phyloP scores from a whole-genome alignment of 306 rosid genomes.

The Citrullus colocynthis region DNA sequence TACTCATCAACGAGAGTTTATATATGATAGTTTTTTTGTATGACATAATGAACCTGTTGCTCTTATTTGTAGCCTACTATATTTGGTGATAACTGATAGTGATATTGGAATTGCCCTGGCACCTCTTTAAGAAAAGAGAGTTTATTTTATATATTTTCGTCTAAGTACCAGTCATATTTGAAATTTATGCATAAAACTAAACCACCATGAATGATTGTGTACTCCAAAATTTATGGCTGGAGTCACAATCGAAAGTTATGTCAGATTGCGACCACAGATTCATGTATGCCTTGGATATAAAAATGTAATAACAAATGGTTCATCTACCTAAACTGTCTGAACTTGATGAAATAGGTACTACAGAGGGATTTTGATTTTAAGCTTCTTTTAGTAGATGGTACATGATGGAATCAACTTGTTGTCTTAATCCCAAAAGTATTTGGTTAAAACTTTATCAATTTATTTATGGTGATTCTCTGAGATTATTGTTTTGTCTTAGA shows the following conservation, averaged over 20 bases:
- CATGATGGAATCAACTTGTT: not conserved
- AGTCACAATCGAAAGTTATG: not conserved
- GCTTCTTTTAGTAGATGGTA: not conserved
- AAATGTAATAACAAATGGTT: not conserved
- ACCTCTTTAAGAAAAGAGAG: not conserved
- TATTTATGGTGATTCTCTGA: not conserved
- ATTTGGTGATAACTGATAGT: not conserved
- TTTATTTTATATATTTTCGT: not conserved
- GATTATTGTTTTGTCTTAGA: not conserved
- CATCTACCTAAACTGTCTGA: not conserved
- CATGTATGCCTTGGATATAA: not conserved
- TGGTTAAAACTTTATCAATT: not conserved
- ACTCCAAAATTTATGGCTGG: not conserved
- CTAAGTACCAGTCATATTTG: not conserved
- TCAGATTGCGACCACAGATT: not conserved
- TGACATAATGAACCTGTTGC: not conserved
- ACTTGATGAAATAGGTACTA: not conserved
- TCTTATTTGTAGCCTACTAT: not conserved
- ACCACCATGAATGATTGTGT: not conserved
- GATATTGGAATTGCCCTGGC: not conserved
- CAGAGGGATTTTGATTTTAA: not conserved
- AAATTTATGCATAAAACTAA: not conserved
- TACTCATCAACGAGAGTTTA: not conserved
- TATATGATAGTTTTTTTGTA: not conserved
- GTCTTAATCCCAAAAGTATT: not conserved